Evolutionary conservation across 192 early-diverging fungal species (phyloP).

Genomic region (Backusella liffmaniae): DNA sequence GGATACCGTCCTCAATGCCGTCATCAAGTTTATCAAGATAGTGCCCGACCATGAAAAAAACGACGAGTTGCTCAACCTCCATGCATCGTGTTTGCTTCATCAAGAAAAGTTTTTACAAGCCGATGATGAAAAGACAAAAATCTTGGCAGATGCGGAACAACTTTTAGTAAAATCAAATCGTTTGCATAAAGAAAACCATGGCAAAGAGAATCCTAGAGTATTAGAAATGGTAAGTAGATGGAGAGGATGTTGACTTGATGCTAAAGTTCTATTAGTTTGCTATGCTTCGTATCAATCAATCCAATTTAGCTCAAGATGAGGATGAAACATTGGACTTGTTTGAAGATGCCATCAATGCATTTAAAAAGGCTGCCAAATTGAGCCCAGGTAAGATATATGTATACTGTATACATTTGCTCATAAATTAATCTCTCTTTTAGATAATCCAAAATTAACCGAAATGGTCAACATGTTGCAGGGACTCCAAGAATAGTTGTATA

Average conservation of each 20-base stretch:
- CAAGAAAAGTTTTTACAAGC: slow-evolving; percentile 14
- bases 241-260: no score
- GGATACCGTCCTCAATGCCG: neutral
- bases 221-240: slow-evolving; percentile 15
- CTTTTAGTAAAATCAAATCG: neutral
- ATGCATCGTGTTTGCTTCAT: slow-evolving; percentile 26
- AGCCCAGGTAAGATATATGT: slow-evolving; percentile 14
- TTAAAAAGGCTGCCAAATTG: slow-evolving; percentile 26
- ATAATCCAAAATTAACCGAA: neutral
- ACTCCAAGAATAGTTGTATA: neutral
- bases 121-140: neutral
- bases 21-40: neutral
- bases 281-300: slow-evolving; percentile 26
- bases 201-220: slow-evolving; percentile 8
- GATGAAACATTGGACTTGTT: slow-evolving; percentile 29
- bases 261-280: slow-evolving; percentile 10
- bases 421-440: neutral
- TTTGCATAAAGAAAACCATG: neutral
- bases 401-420: no score
- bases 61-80: slow-evolving; percentile 11
- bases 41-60: slow-evolving; percentile 13
- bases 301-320: slow-evolving; percentile 23
- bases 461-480: neutral
- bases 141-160: neutral
- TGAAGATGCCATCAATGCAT: slow-evolving; percentile 27